Evolutionary conservation across 371 early-diverging fungal species (phyloP).

Genomic region (Mucor circinelloides): DNA sequence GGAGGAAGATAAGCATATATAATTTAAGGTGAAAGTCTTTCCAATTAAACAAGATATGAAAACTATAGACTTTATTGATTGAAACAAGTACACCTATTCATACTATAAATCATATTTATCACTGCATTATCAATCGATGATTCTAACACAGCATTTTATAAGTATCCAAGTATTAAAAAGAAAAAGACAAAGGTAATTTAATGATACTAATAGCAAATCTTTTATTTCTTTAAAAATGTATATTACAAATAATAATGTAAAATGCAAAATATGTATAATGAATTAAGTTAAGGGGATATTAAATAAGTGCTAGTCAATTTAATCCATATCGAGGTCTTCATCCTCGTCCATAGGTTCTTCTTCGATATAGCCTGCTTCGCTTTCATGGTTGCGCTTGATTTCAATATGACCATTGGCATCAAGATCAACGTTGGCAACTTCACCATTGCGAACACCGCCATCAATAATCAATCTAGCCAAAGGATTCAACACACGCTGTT

Average conservation of each 20-base stretch:
- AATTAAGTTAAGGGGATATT: neutral
- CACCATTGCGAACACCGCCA: conserved; percentile 72
- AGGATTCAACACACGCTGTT: conserved; percentile 79
- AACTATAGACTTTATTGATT: too few species aligned
- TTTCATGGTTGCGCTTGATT: conserved; percentile 52
- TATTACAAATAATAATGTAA: neutral
- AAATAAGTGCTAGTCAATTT: neutral
- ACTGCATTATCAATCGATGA: too few species aligned
- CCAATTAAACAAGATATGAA: too few species aligned
- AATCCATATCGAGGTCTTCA: conserved; percentile 40
- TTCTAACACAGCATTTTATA: too few species aligned
- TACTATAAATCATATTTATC: too few species aligned
- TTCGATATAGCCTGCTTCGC: conserved; percentile 37
- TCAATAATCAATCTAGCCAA: conserved; percentile 79
- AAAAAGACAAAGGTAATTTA: neutral
- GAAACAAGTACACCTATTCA: too few species aligned
- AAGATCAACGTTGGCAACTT: conserved; percentile 57
- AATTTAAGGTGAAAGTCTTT: too few species aligned
- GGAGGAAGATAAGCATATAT: too few species aligned
- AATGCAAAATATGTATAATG: conserved; percentile 2
- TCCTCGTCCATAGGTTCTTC: conserved; percentile 52
- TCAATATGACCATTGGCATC: conserved; percentile 30
- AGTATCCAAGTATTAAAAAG: too few species aligned
- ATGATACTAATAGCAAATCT: neutral
- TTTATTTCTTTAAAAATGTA: neutral